A percentile compares a stretch with the other conserved stretches of the same genome.
phyloP scores from a whole-genome alignment of 352 stramenopile species.

The Pythium plurisporium region DNA sequence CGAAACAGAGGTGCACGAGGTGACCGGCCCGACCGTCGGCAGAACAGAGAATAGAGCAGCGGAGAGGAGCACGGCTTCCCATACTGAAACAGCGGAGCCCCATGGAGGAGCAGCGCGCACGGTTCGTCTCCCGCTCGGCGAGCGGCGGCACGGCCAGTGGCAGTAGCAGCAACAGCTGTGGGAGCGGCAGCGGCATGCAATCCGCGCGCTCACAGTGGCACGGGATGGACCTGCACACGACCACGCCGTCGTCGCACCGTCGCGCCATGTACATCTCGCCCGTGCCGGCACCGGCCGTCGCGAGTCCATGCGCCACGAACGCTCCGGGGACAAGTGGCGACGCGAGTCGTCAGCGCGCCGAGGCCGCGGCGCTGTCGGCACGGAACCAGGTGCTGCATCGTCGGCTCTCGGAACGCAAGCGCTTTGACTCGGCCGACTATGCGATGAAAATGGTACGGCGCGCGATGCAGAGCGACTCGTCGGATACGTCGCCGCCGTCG shows the following conservation, averaged over 20 bases:
- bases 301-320: neutral
- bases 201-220: conserved; percentile 20
- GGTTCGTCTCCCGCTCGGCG: conserved; percentile 9
- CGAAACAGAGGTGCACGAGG: too few relatives aligned
- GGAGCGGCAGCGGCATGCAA: too few relatives aligned
- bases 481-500: neutral
- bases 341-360: neutral
- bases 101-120: conserved; percentile 13
- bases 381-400: conserved; percentile 74
- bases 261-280: conserved; percentile 20
- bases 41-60: too few relatives aligned
- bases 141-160: neutral
- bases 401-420: conserved; percentile 71
- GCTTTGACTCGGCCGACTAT: conserved; percentile 82
- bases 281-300: neutral
- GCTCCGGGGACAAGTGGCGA: neutral
- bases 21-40: too few relatives aligned
- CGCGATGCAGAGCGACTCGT: conserved; percentile 10
- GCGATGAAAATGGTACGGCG: conserved; percentile 52
- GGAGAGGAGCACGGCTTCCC: too few relatives aligned
- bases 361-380: conserved; percentile 48
- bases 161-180: neutral
- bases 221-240: conserved; percentile 27
- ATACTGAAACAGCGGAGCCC: neutral
- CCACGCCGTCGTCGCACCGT: conserved; percentile 13